Conservation (phyloP, 805 yeast species). For the Jamesozyma hellenica region DNA sequence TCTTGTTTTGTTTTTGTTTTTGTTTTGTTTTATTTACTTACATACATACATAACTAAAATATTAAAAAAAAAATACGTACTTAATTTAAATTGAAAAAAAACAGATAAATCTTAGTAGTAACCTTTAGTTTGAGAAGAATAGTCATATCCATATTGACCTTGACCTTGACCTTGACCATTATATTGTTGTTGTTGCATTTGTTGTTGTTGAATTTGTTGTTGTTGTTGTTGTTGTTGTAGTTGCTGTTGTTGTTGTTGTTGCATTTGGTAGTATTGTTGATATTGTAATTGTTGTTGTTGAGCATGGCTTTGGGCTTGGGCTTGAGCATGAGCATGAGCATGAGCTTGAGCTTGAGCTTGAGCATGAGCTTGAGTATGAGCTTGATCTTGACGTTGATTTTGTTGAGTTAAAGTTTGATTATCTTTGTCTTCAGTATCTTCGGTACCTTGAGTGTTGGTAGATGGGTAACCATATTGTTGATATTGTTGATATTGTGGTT, state of each 20-base stretch:
- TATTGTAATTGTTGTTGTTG: slow-evolving; percentile 15
- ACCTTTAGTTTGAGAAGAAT: slow-evolving; percentile 28
- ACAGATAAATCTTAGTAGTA: slow-evolving; percentile 16
- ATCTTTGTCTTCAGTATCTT: background rate
- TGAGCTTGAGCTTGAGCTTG: slow-evolving; percentile 5
- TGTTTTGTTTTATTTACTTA: too few relatives aligned
- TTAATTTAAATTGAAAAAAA: background rate
- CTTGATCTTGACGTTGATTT: background rate
- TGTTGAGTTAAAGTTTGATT: slow-evolving; percentile 7
- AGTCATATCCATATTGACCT: slow-evolving; percentile 27
- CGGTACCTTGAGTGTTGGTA: slow-evolving; percentile 11
- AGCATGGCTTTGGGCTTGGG: slow-evolving; percentile 8
- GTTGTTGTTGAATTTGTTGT: slow-evolving; percentile 23
- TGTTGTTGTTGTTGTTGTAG: slow-evolving; percentile 23
- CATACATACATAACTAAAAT: too few relatives aligned
- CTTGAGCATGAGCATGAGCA: slow-evolving; percentile 4
- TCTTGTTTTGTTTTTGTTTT: too few relatives aligned
- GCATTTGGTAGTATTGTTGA: slow-evolving; percentile 24
- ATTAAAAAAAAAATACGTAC: too few relatives aligned
- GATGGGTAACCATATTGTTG: slow-evolving; percentile 27
- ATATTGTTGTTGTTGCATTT: slow-evolving; percentile 11
- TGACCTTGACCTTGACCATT: slow-evolving; percentile 19
- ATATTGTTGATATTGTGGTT: slow-evolving; percentile 28
- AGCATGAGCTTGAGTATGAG: too few relatives aligned
- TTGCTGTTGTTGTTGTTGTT: slow-evolving; percentile 29